Evolutionary conservation across 1,284 basidiomycete species (phyloP).

Genomic region (Melanopsichium pennsylvanicum): DNA sequence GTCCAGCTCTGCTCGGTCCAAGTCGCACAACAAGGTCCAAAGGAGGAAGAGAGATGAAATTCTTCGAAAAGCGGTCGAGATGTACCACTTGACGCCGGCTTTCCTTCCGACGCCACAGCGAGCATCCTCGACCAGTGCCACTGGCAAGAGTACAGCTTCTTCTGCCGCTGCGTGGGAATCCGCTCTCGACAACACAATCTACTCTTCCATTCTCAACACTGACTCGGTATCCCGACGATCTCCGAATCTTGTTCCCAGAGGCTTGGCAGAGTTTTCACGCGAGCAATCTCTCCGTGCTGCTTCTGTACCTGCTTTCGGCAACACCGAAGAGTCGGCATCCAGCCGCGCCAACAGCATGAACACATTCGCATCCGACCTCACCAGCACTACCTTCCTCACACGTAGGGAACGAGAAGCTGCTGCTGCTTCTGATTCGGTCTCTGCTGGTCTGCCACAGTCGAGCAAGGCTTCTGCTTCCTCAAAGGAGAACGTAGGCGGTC

Average conservation of each 20-base stretch:
- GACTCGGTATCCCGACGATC: constrained; percentile 27
- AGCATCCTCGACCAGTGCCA: constrained; percentile 8
- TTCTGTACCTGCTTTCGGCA: constrained; percentile 35
- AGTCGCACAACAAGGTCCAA: constrained; percentile 23
- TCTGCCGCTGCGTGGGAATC: constrained; percentile 22
- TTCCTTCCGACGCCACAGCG: constrained; percentile 54
- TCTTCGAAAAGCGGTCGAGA: constrained; percentile 57
- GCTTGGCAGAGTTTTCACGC: constrained; percentile 29
- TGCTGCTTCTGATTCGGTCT: constrained; percentile 17
- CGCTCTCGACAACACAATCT: constrained; percentile 40
- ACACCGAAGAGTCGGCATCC: constrained; percentile 19
- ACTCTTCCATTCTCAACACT: constrained; percentile 43
- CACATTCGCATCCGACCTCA: constrained; percentile 39
- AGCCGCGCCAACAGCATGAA: constrained; percentile 18
- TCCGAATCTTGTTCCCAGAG: constrained; percentile 34
- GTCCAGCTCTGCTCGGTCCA: constrained; percentile 8
- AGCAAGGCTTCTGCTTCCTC: not conserved
- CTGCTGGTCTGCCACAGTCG: not conserved
- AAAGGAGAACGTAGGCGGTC: constrained; percentile 12
- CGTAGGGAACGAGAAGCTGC: constrained; percentile 39
- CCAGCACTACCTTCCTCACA: constrained; percentile 41
- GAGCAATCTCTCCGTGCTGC: constrained; percentile 36
- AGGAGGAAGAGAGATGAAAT: constrained; percentile 43
- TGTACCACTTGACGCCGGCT: constrained; percentile 60
- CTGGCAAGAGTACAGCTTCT: constrained; percentile 1